Evolutionary conservation across 2,329 filamentous ascomycete species (phyloP), one percentile per base, ranked within the genome.

Genomic region (Fusarium sp.): DNA sequence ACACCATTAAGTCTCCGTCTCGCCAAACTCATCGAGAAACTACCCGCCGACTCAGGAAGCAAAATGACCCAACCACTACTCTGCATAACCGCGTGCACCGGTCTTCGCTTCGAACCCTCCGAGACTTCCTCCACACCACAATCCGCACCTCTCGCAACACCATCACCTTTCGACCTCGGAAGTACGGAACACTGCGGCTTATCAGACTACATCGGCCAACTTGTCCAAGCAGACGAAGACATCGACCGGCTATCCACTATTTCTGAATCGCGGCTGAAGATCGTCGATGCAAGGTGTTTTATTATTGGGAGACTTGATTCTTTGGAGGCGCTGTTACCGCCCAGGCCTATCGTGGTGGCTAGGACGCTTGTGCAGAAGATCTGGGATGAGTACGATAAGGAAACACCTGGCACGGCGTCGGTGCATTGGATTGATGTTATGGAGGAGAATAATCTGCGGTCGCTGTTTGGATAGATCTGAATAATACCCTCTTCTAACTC

Each of bases 61-160:
- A 77, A 79, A 8, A 77, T 79, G 29, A 77, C 80, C 4, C 79
- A 80, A 10, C 79, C 79, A 2, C 56, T 80, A 0, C 72, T 81
- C 4, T 81, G 79, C 43, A 76, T 80, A 16, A 79, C 77, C 2
- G 79, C 79, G 2, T 77, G 77, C 40, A 79, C 77, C 0, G 79
- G 79, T 0, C 64, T 80, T 2, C 68, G 78, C 1, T 68, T 71
- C 27, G 64, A 71, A 10, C 22, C 60, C 1, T 24, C 50, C 0
- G 53, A 59, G 10, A 12, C 15, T 1, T 6, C 29, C 0, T n/a
- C 6, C 3, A 20, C 29, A 12, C 34, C 18, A 12, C 2, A 59
- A 8, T 4, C 32, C 43, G 44, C 10, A 5, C 27, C 67, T 1
- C 30, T 50, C 3, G 20, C 24, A 11, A 29, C 22, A 3, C 10